Base-by-base conservation (phyloP, 331 rosid species). In the Telfairia occidentalis region DNA sequence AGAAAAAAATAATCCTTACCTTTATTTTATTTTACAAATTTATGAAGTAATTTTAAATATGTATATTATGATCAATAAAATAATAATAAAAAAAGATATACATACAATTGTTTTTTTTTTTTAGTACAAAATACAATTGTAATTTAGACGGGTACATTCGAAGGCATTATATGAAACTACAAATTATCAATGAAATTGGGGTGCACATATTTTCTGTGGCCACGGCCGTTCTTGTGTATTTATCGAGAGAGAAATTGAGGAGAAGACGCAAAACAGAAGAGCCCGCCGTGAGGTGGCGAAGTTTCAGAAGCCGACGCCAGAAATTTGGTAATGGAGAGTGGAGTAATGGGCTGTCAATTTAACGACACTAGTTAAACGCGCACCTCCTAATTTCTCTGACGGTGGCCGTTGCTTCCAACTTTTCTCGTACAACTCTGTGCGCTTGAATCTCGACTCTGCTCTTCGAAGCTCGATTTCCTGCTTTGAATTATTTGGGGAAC, bases 191-290 rank as follows among this genome's bases (percentile, higher is more conserved):
- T 37, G 10, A 46, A 49, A 71, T 49, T 49, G 30, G 18, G 26
- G 60, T 19, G 76, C 76, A 30, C 60, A 15, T 19, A 11, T 67
- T 67, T 67, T 30, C 11, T 71, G 75, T 71, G 75, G 75, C 43
- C 75, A 46, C 34, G 16, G 40, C 75, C 13, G 9, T 45, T 70
- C 9, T 7, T 26, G 35, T 29, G 28, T 11, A 45, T 46, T 1
- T 12, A 11, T 46, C 19, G 52, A 46, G 18, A n/a, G n/a, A n/a
- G n/a, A 6, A 23, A 42, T 43, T 24, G 37, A 45, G 26, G 40
- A 69, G 30, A 38, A 13, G 53, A 12, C 10, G 29, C 16, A n/a
- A 19, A 35, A 37, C 30, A 38, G 23, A 43, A 67, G 37, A 66
- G 15, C 72, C 50, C 48, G 73, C 35, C n/a, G 18, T 34, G 49